These are phyloP conservation scores for Diplodia mutila DNA, from an alignment of 2,329 filamentous ascomycete species.

Conservation along the genomic window DNA sequence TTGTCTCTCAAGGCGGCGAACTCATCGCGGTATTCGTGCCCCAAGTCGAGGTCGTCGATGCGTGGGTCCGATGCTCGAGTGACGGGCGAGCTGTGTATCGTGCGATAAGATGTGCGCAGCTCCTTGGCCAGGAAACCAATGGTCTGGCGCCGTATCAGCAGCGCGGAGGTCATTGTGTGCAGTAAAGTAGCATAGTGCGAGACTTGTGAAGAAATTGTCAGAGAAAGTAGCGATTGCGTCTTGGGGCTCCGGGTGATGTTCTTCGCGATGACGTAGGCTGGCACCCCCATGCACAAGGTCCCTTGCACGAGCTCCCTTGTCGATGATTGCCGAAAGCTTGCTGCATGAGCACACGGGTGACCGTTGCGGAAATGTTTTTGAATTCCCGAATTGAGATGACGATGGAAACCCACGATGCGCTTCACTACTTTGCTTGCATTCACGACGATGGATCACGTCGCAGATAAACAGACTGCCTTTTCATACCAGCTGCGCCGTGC, in stretches of 20 bases:
- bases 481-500: constrained; percentile 6
- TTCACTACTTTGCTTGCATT: not conserved
- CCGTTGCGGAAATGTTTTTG: not conserved
- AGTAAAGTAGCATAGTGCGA: not conserved
- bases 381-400: not conserved
- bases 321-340: not conserved
- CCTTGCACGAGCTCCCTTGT: constrained; percentile 14
- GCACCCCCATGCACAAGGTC: constrained; percentile 8
- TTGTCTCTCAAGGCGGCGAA: constrained; percentile 62
- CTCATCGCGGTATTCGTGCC: constrained; percentile 61
- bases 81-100: constrained; percentile 33
- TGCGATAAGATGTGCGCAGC: constrained; percentile 31
- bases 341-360: not conserved
- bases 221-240: not conserved
- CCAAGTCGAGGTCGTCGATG: constrained; percentile 55
- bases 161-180: constrained; percentile 7
- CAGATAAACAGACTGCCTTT: constrained; percentile 13
- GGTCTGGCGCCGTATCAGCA: not conserved
- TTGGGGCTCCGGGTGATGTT: not conserved
- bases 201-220: not conserved
- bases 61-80: constrained; percentile 50
- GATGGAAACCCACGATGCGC: not conserved
- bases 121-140: not conserved
- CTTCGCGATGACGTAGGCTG: constrained; percentile 13
- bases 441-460: not conserved